A percentile compares a stretch with the other conserved stretches of the same genome.
Conservation (phyloP, 192 early-diverging fungal genomes). For the Mortierella hygrophila region DNA sequence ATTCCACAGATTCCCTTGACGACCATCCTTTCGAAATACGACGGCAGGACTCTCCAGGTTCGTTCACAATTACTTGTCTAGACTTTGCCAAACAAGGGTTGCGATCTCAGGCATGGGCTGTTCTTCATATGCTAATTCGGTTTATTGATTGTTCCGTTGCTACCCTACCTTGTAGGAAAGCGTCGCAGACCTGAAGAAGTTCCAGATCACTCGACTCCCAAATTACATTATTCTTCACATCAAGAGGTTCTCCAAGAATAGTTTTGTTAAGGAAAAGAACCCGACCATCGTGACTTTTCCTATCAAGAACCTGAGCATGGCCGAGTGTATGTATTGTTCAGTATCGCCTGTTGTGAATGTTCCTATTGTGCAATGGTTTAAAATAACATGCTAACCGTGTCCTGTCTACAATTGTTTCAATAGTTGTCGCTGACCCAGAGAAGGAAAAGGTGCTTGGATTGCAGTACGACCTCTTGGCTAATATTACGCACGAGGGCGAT, state of each 20-base stretch:
- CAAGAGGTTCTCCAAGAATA: conserved; percentile 91
- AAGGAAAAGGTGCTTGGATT: conserved; percentile 54
- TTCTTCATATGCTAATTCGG: not conserved
- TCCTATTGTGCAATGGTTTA: too few relatives aligned
- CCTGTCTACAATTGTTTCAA: conserved; percentile 46
- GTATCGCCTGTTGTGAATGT: not conserved
- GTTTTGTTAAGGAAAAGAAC: conserved; percentile 90
- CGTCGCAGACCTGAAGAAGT: conserved; percentile 72
- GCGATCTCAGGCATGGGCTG: not conserved
- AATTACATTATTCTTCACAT: conserved; percentile 92
- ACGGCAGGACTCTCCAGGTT: conserved; percentile 81
- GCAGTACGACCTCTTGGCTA: conserved; percentile 91
- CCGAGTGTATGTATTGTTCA: conserved; percentile 73
- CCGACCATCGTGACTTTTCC: conserved; percentile 97
- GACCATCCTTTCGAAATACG: conserved; percentile 86
- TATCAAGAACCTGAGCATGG: conserved; percentile 87
- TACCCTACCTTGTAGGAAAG: conserved; percentile 53
- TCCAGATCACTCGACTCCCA: conserved; percentile 82
- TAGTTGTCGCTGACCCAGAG: conserved; percentile 61
- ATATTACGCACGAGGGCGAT: conserved; percentile 92
- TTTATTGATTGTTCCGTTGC: not conserved
- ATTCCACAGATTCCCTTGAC: conserved; percentile 94
- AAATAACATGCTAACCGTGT: not conserved
- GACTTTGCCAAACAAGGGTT: not conserved
- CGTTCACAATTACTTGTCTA: not conserved